phyloP scores from a whole-genome alignment of 257 asterid species.

The Solanum arcanum region DNA sequence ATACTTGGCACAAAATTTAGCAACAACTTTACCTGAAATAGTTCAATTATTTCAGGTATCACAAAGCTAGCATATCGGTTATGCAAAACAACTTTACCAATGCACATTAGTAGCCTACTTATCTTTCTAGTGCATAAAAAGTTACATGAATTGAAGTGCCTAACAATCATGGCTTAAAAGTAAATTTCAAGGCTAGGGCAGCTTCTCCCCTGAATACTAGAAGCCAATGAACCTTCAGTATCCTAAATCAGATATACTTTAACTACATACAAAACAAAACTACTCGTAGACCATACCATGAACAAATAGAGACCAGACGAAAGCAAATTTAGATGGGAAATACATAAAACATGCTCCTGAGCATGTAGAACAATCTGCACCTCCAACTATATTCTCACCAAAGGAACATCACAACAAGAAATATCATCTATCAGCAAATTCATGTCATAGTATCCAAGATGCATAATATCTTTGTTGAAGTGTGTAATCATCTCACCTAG shows the following conservation, averaged over 20 bases:
- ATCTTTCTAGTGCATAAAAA: not conserved
- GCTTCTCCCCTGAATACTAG: not conserved
- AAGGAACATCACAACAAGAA: not conserved
- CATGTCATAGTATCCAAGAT: not conserved
- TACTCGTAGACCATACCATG: not conserved
- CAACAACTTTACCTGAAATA: constrained; percentile 80
- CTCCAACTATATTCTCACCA: not conserved
- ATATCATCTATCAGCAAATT: not conserved
- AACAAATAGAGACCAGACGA: not conserved
- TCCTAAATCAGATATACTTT: not conserved
- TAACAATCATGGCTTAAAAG: not conserved
- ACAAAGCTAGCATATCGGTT: constrained; percentile 3
- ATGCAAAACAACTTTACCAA: not conserved
- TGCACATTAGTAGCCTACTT: not conserved
- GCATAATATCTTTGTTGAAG: not conserved
- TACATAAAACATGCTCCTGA: not conserved
- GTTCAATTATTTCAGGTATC: not conserved
- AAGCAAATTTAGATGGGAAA: not conserved
- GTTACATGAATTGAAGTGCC: not conserved
- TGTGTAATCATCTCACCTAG: too few relatives aligned
- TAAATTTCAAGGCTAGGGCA: not conserved
- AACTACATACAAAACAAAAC: not conserved
- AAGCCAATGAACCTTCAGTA: not conserved
- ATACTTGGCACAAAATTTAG: constrained; percentile 95
- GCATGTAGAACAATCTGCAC: not conserved